phyloP scores from a whole-genome alignment of 2,329 filamentous ascomycete genomes.

The Fusarium haematococcum region DNA sequence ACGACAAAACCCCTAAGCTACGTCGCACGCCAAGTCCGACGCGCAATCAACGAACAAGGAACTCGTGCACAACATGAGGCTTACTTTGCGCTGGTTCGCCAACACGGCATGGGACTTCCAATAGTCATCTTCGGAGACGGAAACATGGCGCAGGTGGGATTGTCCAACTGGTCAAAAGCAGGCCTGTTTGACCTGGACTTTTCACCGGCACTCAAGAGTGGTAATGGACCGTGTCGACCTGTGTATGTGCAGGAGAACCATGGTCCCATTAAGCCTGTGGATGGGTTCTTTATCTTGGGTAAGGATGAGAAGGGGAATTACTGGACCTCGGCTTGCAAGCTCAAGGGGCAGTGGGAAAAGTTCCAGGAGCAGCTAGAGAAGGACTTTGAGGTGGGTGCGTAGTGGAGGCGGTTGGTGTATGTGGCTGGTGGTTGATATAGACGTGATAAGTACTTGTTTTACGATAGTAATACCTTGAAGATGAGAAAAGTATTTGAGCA shows the following conservation, averaged over 20 bases:
- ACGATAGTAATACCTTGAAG: neutral
- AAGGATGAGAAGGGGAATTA: conserved; percentile 26
- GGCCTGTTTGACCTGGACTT: conserved; percentile 26
- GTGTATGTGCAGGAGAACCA: conserved; percentile 7
- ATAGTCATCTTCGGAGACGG: neutral
- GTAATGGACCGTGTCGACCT: neutral
- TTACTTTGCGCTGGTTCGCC: neutral
- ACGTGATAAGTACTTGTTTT: neutral
- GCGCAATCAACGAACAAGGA: conserved; percentile 8
- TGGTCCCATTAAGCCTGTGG: neutral
- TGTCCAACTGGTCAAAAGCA: conserved; percentile 29
- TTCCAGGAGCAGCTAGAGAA: conserved; percentile 11
- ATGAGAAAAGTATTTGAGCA: neutral
- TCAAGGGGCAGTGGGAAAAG: conserved; percentile 24
- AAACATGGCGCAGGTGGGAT: conserved; percentile 1
- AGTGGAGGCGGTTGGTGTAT: neutral
- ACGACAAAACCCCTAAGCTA: conserved; percentile 3
- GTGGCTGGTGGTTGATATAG: neutral
- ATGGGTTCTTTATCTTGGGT: conserved; percentile 11
- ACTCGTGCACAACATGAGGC: conserved; percentile 13
- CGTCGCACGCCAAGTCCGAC: conserved; percentile 2
- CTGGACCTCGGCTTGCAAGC: conserved; percentile 18
- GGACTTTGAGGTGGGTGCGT: neutral
- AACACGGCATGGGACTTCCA: neutral
- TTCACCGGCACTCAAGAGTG: neutral